phyloP scores from a whole-genome alignment of 192 early-diverging fungal genomes.

The Kappamyces sp. region DNA sequence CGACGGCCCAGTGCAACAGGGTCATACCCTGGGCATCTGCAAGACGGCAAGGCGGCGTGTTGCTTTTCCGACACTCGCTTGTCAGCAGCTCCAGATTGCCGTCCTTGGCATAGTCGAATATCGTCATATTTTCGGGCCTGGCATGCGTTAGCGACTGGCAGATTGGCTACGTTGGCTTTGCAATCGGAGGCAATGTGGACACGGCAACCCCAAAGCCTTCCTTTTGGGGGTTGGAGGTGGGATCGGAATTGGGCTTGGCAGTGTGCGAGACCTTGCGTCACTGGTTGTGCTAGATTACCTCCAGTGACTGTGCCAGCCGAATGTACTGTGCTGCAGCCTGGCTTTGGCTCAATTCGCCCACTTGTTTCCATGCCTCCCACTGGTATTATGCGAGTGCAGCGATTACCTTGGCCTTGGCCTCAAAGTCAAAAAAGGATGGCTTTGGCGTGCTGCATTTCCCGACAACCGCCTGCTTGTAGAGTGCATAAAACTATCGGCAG shows the following conservation, averaged over 20 bases:
- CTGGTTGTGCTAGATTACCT: background rate
- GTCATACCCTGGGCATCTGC: slow-evolving; percentile 8
- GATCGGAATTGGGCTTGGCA: background rate
- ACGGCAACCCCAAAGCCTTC: slow-evolving; percentile 20
- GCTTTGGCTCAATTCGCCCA: slow-evolving; percentile 11
- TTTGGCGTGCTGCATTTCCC: slow-evolving; percentile 28
- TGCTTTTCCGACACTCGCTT: too few relatives aligned
- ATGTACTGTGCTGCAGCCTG: slow-evolving; percentile 27
- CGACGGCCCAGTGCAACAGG: slow-evolving; percentile 1
- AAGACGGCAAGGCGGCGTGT: slow-evolving; percentile 9
- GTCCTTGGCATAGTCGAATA: slow-evolving; percentile 30
- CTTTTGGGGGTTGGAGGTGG: slow-evolving; percentile 1
- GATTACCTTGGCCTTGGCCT: slow-evolving; percentile 24
- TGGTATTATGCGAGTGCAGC: background rate
- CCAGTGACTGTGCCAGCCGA: slow-evolving; percentile 12
- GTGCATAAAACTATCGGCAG: slow-evolving; percentile 40
- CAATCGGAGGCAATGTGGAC: slow-evolving; percentile 20
- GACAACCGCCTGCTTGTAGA: slow-evolving; percentile 37
- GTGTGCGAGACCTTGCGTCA: background rate
- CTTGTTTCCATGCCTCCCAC: slow-evolving; percentile 35
- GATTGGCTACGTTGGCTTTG: too few relatives aligned
- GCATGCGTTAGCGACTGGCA: background rate
- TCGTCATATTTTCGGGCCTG: slow-evolving; percentile 21
- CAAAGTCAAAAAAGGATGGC: slow-evolving; percentile 32
- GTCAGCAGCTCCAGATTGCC: slow-evolving; percentile 22